These are phyloP conservation scores for Nepenthes gracilis DNA, from an alignment of 148 eudicot genomes.

Conservation along the genomic window DNA sequence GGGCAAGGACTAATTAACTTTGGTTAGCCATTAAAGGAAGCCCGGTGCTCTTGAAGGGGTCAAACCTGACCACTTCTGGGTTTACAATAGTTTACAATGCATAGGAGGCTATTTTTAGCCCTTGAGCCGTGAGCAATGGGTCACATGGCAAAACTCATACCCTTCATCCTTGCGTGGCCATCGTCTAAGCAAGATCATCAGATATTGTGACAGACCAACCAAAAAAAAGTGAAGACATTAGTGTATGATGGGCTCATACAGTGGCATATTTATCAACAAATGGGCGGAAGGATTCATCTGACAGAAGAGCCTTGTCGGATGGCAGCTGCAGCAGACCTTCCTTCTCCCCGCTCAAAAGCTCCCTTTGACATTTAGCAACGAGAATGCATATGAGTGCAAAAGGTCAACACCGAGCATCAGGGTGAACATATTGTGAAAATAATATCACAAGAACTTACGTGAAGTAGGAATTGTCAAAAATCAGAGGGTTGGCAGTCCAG, in stretches of 20 bases:
- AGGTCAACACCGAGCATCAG: background rate
- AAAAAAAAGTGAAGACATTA: background rate
- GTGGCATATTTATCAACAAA: conserved; percentile 87
- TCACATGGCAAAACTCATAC: background rate
- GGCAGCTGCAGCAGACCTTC: conserved; percentile 88
- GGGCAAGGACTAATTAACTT: too few relatives aligned
- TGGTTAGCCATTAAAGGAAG: too few relatives aligned
- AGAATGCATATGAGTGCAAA: background rate
- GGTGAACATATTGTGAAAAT: background rate
- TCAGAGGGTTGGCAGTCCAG: conserved; percentile 84
- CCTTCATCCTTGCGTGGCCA: background rate
- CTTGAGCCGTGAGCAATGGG: too few relatives aligned
- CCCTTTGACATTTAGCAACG: conserved; percentile 27
- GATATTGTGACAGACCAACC: background rate
- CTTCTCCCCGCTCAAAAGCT: conserved; percentile 84
- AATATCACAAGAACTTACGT: conserved; percentile 23
- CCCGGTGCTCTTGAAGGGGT: too few relatives aligned
- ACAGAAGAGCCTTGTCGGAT: conserved; percentile 78
- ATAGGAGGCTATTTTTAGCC: too few relatives aligned
- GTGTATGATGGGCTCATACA: conserved; percentile 11
- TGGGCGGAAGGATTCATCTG: conserved; percentile 71
- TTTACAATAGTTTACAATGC: too few relatives aligned
- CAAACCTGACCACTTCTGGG: too few relatives aligned
- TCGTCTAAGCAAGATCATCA: background rate
- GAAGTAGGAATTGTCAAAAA: conserved; percentile 86